These are phyloP conservation scores for Calonectria hongkongensis DNA, from an alignment of 2,329 filamentous ascomycete species.

Conservation along the genomic window DNA sequence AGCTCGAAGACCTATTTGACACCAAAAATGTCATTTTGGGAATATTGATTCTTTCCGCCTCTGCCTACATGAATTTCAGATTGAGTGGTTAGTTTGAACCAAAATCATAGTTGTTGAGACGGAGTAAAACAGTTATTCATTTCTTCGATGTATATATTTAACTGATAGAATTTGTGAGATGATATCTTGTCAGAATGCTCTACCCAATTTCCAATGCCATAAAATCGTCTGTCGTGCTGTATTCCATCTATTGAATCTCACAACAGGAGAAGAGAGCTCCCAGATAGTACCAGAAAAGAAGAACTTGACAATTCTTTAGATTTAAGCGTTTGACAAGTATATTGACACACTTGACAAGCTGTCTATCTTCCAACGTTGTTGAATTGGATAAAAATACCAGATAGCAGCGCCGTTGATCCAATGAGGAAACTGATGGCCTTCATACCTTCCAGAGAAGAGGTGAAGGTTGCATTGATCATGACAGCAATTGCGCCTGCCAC, in stretches of 20 bases:
- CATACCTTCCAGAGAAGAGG: background rate
- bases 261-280: too few relatives aligned
- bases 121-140: background rate
- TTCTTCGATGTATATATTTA: background rate
- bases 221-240: too few relatives aligned
- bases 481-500: slow-evolving; percentile 7
- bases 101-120: too few relatives aligned
- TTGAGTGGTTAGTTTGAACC: background rate
- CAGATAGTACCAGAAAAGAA: too few relatives aligned
- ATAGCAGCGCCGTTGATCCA: background rate
- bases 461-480: background rate
- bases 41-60: background rate
- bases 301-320: too few relatives aligned
- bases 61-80: background rate
- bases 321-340: too few relatives aligned
- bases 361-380: background rate
- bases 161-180: background rate
- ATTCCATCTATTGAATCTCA: too few relatives aligned
- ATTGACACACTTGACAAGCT: background rate
- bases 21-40: background rate
- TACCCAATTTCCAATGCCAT: too few relatives aligned
- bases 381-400: background rate
- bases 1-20: background rate
- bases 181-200: too few relatives aligned
- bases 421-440: background rate